These are phyloP conservation scores for Debaryomyces prosopidis DNA, from an alignment of 805 yeast genomes.

Conservation along the genomic window DNA sequence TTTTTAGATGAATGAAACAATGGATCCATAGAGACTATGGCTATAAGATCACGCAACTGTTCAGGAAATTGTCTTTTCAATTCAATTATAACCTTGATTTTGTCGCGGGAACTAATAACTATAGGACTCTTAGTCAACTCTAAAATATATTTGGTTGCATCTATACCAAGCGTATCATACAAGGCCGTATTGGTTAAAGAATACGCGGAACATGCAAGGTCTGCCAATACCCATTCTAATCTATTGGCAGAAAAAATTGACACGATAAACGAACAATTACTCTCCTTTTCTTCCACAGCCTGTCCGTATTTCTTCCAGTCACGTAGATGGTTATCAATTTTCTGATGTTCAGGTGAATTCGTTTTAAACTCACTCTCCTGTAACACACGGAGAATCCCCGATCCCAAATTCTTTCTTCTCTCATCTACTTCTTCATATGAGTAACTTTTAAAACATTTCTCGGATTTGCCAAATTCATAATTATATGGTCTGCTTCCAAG, in stretches of 20 bases:
- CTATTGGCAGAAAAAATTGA: slow-evolving; percentile 35
- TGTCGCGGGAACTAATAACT: slow-evolving; percentile 52
- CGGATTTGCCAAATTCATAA: slow-evolving; percentile 10
- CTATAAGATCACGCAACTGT: slow-evolving; percentile 42
- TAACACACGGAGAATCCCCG: slow-evolving; percentile 35
- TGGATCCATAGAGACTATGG: slow-evolving; percentile 57
- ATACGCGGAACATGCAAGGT: slow-evolving; percentile 32
- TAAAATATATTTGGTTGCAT: slow-evolving; percentile 34
- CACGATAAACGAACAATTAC: slow-evolving; percentile 30
- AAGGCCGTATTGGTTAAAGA: slow-evolving; percentile 39
- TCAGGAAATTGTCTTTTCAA: slow-evolving; percentile 36
- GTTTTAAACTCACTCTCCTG: slow-evolving; percentile 21
- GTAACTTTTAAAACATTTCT: slow-evolving; percentile 9
- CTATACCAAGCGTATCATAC: slow-evolving; percentile 41
- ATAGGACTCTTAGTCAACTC: slow-evolving; percentile 40
- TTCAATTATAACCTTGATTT: slow-evolving; percentile 47
- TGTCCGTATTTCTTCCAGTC: slow-evolving; percentile 15
- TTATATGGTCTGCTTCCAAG: slow-evolving; percentile 22
- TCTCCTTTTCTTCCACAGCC: slow-evolving; percentile 7
- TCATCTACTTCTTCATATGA: slow-evolving; percentile 30
- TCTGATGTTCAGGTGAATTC: slow-evolving; percentile 12
- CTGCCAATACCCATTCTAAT: slow-evolving; percentile 38
- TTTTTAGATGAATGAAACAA: slow-evolving; percentile 10
- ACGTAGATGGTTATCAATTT: slow-evolving; percentile 16
- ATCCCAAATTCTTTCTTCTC: slow-evolving; percentile 34